A percentile compares a stretch with the other conserved stretches of the same genome.
phyloP scores from a whole-genome alignment of 176 grass and related monocot genomes.

The Ananas comosus region DNA sequence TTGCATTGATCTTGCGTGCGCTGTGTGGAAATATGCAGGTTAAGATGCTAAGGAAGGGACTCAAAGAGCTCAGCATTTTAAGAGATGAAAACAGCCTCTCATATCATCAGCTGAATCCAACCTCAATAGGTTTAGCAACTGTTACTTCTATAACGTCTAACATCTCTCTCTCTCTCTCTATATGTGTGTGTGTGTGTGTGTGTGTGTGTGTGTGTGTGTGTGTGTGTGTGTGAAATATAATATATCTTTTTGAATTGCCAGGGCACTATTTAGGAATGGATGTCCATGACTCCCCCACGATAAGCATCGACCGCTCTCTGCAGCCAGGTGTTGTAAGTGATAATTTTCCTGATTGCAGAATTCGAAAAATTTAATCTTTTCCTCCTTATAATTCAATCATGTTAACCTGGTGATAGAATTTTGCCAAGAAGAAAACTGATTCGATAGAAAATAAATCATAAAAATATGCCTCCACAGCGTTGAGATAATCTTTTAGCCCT shows the following conservation, averaged over 20 bases:
- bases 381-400: background rate
- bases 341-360: background rate
- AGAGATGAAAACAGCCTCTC: constrained; percentile 44
- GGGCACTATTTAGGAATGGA: constrained; percentile 95
- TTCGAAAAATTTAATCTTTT: background rate
- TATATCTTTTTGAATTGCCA: constrained; percentile 20
- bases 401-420: background rate
- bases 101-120: constrained; percentile 90
- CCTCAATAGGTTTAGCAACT: constrained; percentile 53
- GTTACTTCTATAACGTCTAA: background rate
- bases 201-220: too few species aligned
- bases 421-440: too few species aligned
- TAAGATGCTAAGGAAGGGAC: constrained; percentile 66
- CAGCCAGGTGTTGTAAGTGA: constrained; percentile 77
- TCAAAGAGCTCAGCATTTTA: constrained; percentile 74
- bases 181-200: too few species aligned
- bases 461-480: too few species aligned
- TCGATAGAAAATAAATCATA: too few species aligned
- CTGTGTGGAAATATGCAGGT: constrained; percentile 28
- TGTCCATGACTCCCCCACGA: constrained; percentile 60
- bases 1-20: background rate
- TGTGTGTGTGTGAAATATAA: background rate
- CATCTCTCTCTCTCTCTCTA: constrained; percentile 27
- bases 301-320: constrained; percentile 45
- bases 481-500: too few species aligned